Base-by-base conservation (phyloP, 768 basidiomycete species). In the Mycena pura region DNA sequence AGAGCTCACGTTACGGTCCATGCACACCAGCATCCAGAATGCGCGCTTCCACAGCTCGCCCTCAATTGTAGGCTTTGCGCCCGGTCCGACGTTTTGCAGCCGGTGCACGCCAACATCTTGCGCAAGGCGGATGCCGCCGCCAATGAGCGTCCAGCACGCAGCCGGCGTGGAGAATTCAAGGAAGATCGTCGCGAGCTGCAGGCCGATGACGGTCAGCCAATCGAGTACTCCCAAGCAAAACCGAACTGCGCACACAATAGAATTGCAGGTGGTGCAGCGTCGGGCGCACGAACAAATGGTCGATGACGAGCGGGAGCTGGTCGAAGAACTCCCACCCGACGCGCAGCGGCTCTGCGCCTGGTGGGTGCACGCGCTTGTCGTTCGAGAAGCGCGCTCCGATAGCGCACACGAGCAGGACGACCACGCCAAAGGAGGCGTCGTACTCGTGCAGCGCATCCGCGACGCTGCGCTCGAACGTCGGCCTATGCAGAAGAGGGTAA, bases 1-100 rank as follows among this genome's bases (percentile, higher is more conserved):
- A 0, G 81, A 74, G 48, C 84, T 82, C 15, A 78, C 68, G 21
- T 74, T 52, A 39, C 84, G 71, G 65, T 87, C 86, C 38, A 83
- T 69, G 21, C 66, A 13, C 3, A 56, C 44, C 5, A 56, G 44
- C 15, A 36, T 82, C 85, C 86, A 88, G 65, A 87, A 88, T 7
- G 81, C 84, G 24, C 87, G 82, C 69, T 90, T 90, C 85, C 89
- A 91, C 24, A 90, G 79, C 71, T 94, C 91, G 51, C 86, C 81
- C 64, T 92, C 87, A 9, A 78, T 73, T 10, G 76, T 81, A 3
- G 78, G 79, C 17, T 72, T 69, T 57, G 9, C 68, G 55, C 63
- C 72, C 22, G n/a, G n/a, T n/a, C n/a, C n/a, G n/a, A 69, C 63
- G 14, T 69, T 58, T 45, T 72, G 74, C 24, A 80, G 19, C 3